These are phyloP conservation scores for Pyrenophora graminea DNA, from an alignment of 2,329 filamentous ascomycete species.

Conservation along the genomic window DNA sequence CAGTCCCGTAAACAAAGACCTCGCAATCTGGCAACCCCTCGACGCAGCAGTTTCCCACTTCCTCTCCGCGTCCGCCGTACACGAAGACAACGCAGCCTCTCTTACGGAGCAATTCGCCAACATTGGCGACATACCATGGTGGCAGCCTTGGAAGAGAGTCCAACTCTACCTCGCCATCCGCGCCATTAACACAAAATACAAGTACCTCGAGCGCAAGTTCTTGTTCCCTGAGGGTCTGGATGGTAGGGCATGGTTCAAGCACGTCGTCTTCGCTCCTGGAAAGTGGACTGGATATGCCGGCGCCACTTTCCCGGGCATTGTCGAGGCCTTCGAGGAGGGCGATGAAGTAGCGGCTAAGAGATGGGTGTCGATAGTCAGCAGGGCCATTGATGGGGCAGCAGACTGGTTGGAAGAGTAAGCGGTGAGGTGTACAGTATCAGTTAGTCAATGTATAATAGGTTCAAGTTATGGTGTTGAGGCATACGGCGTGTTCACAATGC, in stretches of 20 bases:
- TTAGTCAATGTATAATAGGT: background rate
- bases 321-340: constrained; percentile 62
- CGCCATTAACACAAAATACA: constrained; percentile 77
- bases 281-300: constrained; percentile 91
- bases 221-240: constrained; percentile 77
- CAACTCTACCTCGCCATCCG: constrained; percentile 67
- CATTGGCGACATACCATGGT: constrained; percentile 69
- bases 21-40: constrained; percentile 51
- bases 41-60: constrained; percentile 56
- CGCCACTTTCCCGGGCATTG: constrained; percentile 67
- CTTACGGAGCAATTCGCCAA: constrained; percentile 54
- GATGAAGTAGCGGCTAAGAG: constrained; percentile 46
- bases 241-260: constrained; percentile 85
- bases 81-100: constrained; percentile 57
- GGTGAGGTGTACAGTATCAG: background rate
- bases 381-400: constrained; percentile 41
- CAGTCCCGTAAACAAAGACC: constrained; percentile 5
- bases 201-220: constrained; percentile 80
- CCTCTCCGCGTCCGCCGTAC: constrained; percentile 52
- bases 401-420: constrained; percentile 33
- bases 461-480: background rate
- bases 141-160: constrained; percentile 72
- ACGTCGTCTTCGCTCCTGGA: constrained; percentile 89
- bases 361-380: constrained; percentile 51
- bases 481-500: background rate